A percentile compares a stretch with the other conserved stretches of the same genome.
phyloP scores from a whole-genome alignment of 2,329 filamentous ascomycete species.

The Lasiodiplodia sp. region DNA sequence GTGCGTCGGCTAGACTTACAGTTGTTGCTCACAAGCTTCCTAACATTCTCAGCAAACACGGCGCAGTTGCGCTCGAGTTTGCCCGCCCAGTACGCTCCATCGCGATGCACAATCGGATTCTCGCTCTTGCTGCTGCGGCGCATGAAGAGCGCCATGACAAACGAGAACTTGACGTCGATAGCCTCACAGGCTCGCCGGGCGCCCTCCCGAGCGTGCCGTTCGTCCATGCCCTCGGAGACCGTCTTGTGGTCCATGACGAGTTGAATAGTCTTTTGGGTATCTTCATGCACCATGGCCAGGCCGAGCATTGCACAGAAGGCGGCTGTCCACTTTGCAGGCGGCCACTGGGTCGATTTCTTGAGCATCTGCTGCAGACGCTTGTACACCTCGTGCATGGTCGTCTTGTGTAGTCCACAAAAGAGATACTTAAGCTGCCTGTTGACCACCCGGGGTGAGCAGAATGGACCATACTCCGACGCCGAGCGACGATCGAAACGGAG shows the following conservation, averaged over 20 bases:
- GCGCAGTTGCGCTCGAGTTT: conserved; percentile 24
- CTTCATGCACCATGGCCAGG: conserved; percentile 57
- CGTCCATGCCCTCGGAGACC: conserved; percentile 37
- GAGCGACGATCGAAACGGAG: conserved; percentile 45
- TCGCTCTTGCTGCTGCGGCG: conserved; percentile 25
- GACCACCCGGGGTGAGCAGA: conserved; percentile 54
- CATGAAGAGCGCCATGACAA: conserved; percentile 54
- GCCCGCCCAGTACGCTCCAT: conserved; percentile 16
- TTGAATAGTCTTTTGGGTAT: conserved; percentile 55
- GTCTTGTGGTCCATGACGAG: conserved; percentile 52
- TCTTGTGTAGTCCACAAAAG: conserved; percentile 52
- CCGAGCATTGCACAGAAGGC: conserved; percentile 56
- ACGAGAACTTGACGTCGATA: conserved; percentile 54
- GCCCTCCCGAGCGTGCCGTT: conserved; percentile 39
- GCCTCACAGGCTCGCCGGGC: conserved; percentile 51
- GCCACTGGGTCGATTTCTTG: conserved; percentile 45
- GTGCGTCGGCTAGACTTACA: background rate
- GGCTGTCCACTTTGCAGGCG: conserved; percentile 52
- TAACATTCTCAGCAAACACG: conserved; percentile 20
- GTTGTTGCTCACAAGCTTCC: conserved; percentile 22
- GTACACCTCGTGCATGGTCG: conserved; percentile 52
- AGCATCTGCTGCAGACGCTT: conserved; percentile 57
- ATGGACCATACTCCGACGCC: conserved; percentile 40
- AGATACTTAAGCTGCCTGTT: conserved; percentile 60
- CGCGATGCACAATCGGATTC: conserved; percentile 26